phyloP scores from a whole-genome alignment of 1,139 yeast species.

The Zygoascus meyerae region DNA sequence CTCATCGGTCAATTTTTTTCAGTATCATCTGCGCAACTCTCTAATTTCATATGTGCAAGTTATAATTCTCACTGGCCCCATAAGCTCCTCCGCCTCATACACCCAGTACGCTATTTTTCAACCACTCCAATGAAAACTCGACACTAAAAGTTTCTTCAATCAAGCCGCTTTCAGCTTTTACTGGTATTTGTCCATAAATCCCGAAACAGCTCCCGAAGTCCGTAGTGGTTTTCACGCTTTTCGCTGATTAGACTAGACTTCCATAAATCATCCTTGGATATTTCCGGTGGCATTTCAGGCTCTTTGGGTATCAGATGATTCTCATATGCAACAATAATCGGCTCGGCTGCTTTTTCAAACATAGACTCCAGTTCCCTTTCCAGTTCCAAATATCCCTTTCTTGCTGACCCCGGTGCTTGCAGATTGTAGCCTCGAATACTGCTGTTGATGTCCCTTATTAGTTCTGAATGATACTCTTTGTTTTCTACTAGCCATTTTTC shows the following conservation, averaged over 20 bases:
- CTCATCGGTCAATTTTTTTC: too few relatives aligned
- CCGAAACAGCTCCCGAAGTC: slow-evolving; percentile 23
- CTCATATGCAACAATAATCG: slow-evolving; percentile 16
- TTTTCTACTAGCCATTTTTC: slow-evolving; percentile 40
- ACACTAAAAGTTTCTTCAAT: neutral
- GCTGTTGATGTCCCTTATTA: slow-evolving; percentile 49
- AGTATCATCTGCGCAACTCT: too few relatives aligned
- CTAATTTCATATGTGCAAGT: too few relatives aligned
- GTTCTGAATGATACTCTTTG: slow-evolving; percentile 39
- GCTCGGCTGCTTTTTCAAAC: slow-evolving; percentile 12
- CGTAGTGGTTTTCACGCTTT: slow-evolving; percentile 28
- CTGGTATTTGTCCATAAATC: slow-evolving; percentile 15
- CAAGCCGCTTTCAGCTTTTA: neutral
- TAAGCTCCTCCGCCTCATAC: too few relatives aligned
- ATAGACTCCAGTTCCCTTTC: slow-evolving; percentile 44
- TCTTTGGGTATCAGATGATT: slow-evolving; percentile 13
- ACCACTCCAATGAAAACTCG: too few relatives aligned
- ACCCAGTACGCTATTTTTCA: too few relatives aligned
- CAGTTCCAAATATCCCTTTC: slow-evolving; percentile 54
- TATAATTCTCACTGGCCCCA: too few relatives aligned
- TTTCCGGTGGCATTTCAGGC: slow-evolving; percentile 16
- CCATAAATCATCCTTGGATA: slow-evolving; percentile 16
- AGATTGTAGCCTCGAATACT: slow-evolving; percentile 66
- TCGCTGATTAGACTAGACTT: slow-evolving; percentile 23
- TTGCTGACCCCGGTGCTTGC: slow-evolving; percentile 73